Percentiles rank a stretch among this genome's conserved stretches.
Conservation (phyloP, 2,329 filamentous ascomycete species). For the Lachnellula occidentalis region DNA sequence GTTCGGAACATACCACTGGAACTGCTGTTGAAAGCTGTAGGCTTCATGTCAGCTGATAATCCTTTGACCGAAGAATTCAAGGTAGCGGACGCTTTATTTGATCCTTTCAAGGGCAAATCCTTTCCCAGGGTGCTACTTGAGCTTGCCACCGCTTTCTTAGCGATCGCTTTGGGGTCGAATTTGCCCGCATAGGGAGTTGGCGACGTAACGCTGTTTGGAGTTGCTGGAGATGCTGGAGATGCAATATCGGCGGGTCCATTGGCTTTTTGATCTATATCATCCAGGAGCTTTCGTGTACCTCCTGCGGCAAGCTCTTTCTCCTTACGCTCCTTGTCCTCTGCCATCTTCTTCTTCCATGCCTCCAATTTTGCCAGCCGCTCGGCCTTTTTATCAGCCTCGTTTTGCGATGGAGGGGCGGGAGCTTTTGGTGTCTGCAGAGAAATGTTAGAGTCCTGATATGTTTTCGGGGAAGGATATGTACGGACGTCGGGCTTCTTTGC, state of each 20-base stretch:
- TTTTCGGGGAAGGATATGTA: conserved; percentile 11
- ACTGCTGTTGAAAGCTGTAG: conserved; percentile 36
- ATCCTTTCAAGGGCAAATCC: conserved; percentile 46
- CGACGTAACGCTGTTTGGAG: conserved; percentile 44
- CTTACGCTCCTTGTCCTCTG: conserved; percentile 66
- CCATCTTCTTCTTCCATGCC: conserved; percentile 87
- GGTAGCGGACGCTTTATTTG: conserved; percentile 40
- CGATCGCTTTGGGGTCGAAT: conserved; percentile 81
- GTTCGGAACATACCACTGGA: conserved; percentile 33
- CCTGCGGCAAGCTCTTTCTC: conserved; percentile 62
- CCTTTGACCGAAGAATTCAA: conserved; percentile 35
- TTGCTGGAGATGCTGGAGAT: conserved; percentile 48
- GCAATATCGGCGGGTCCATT: conserved; percentile 36
- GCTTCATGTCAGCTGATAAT: conserved; percentile 38
- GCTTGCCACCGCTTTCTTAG: conserved; percentile 65
- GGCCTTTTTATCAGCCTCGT: conserved; percentile 71
- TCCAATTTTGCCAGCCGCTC: conserved; percentile 77
- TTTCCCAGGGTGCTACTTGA: conserved; percentile 50
- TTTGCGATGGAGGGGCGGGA: conserved; percentile 45
- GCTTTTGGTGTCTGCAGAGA: conserved; percentile 47
- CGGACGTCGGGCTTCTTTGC: conserved; percentile 54
- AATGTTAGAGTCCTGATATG: conserved; percentile 10
- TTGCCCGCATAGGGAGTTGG: conserved; percentile 65
- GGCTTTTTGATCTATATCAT: conserved; percentile 68
- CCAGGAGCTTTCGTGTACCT: conserved; percentile 61